These are phyloP conservation scores for Colletotrichum tamarilloi DNA, from an alignment of 2,329 filamentous ascomycete genomes.

Conservation along the genomic window DNA sequence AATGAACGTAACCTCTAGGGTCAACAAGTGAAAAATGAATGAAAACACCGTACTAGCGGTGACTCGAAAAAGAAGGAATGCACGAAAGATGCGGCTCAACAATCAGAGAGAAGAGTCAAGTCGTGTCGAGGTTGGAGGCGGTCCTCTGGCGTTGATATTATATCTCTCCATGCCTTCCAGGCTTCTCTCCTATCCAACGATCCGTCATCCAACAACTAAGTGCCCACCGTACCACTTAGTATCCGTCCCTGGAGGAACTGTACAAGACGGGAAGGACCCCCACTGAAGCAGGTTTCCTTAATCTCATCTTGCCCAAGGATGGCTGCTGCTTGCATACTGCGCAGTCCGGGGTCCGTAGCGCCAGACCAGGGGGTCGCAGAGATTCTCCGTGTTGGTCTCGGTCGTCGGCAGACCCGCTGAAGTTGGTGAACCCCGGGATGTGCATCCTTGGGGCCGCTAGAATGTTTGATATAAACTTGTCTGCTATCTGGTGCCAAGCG, in stretches of 20 bases:
- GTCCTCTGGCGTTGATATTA: not conserved
- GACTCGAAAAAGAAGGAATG: constrained; percentile 27
- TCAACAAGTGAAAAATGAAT: constrained; percentile 24
- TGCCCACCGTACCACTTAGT: not conserved
- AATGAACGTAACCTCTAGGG: constrained; percentile 30
- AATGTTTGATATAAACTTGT: constrained; percentile 26
- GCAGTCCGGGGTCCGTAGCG: constrained; percentile 16
- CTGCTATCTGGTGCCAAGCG: constrained; percentile 16
- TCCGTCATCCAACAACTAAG: not conserved
- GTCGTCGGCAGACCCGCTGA: constrained; percentile 21
- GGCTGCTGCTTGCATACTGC: not conserved
- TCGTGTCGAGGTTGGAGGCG: not conserved
- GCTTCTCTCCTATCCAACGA: not conserved
- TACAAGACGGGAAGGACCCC: not conserved
- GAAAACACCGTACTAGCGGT: constrained; percentile 31
- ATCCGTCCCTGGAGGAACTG: not conserved
- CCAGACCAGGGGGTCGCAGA: not conserved
- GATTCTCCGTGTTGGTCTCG: constrained; percentile 24
- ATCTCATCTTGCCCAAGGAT: constrained; percentile 12
- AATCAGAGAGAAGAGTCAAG: not conserved
- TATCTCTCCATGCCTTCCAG: constrained; percentile 5
- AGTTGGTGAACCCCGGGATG: constrained; percentile 11
- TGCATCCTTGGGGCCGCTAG: constrained; percentile 23
- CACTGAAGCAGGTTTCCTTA: constrained; percentile 26
- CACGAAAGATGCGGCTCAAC: constrained; percentile 17